Percentiles rank a stretch among this genome's conserved stretches.
phyloP scores from a whole-genome alignment of 345 rosid genomes.

The Euphorbia lathyris region DNA sequence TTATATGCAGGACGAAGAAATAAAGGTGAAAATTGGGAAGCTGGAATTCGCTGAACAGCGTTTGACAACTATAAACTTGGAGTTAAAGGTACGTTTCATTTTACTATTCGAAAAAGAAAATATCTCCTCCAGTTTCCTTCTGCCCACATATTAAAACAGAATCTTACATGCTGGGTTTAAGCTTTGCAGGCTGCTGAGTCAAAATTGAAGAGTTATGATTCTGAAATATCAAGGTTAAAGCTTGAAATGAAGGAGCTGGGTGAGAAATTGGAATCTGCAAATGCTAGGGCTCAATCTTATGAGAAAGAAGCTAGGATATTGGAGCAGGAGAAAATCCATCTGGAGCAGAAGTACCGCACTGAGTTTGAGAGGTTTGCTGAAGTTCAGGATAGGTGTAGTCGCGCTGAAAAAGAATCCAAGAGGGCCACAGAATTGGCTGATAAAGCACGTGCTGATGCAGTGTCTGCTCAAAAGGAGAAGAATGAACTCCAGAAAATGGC shows the following conservation, averaged over 20 bases:
- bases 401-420: slow-evolving; percentile 84
- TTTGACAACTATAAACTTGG: slow-evolving; percentile 69
- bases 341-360: slow-evolving; percentile 76
- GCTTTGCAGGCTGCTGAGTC: slow-evolving; percentile 85
- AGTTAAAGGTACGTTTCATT: slow-evolving; percentile 65
- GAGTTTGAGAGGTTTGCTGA: slow-evolving; percentile 84
- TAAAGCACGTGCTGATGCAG: slow-evolving; percentile 80
- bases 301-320: slow-evolving; percentile 74
- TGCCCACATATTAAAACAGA: slow-evolving; percentile 2
- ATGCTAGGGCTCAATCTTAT: slow-evolving; percentile 62
- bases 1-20: slow-evolving; percentile 77
- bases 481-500: slow-evolving; percentile 72
- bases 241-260: slow-evolving; percentile 49
- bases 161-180: slow-evolving; percentile 8
- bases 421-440: slow-evolving; percentile 88
- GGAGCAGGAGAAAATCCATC: slow-evolving; percentile 83
- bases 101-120: neutral
- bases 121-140: neutral
- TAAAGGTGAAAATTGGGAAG: slow-evolving; percentile 60
- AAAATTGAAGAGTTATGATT: slow-evolving; percentile 66
- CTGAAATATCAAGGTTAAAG: slow-evolving; percentile 61
- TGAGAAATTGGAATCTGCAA: slow-evolving; percentile 67
- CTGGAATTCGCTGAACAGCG: slow-evolving; percentile 79
- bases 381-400: slow-evolving; percentile 71
- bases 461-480: slow-evolving; percentile 74